Evolutionary conservation across 495 filamentous ascomycete genomes (phyloP).

Genomic region (Lepraria neglecta): DNA sequence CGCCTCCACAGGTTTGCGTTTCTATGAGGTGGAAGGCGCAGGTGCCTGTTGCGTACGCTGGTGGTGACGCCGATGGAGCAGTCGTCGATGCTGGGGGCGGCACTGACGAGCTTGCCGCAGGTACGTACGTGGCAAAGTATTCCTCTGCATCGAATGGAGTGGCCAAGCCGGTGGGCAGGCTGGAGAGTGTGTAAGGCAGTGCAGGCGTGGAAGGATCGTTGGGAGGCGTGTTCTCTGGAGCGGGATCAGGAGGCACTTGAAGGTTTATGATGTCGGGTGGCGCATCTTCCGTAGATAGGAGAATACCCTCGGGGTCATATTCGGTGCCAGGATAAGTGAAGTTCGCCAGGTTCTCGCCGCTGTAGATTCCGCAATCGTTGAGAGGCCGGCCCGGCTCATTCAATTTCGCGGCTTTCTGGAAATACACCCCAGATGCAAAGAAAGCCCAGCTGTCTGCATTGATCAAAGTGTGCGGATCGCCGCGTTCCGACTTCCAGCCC

Average conservation of each 20-base stretch:
- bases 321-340: background rate
- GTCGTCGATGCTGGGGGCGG: background rate
- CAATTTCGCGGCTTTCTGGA: background rate
- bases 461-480: background rate
- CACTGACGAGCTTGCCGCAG: background rate
- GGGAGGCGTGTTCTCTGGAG: background rate
- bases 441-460: background rate
- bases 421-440: background rate
- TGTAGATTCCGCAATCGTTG: background rate
- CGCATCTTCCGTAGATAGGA: background rate
- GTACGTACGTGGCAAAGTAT: background rate
- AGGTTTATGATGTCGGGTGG: background rate
- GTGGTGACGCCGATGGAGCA: background rate
- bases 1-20: background rate
- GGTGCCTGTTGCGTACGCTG: background rate
- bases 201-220: background rate
- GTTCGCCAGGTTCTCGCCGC: background rate
- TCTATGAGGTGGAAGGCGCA: conserved; percentile 3
- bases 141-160: background rate
- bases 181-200: background rate
- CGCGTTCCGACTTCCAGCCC: background rate
- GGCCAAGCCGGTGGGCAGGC: background rate
- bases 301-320: background rate
- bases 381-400: background rate
- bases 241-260: background rate